A percentile compares a stretch with the other conserved stretches of the same genome.
Conservation (phyloP, 1,139 yeast genomes). For the Yamadazyma triangularis region DNA sequence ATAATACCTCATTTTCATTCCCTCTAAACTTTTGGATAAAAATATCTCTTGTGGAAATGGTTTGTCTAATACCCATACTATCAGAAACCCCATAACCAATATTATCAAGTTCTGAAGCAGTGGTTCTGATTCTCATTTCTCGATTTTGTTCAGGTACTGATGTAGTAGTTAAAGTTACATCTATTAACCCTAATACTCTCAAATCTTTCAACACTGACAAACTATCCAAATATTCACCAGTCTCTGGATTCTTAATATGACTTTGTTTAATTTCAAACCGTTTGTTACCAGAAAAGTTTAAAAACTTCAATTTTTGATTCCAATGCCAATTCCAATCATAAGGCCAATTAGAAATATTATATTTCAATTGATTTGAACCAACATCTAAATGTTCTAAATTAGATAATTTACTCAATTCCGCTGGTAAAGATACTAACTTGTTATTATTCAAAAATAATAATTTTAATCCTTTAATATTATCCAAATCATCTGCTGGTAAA, state of each 20-base stretch:
- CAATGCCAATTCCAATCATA: slow-evolving; percentile 98
- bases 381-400: slow-evolving; percentile 76
- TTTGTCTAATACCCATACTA: slow-evolving; percentile 64
- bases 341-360: slow-evolving; percentile 90
- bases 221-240: slow-evolving; percentile 62
- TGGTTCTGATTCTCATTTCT: slow-evolving; percentile 84
- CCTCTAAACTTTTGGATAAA: slow-evolving; percentile 89
- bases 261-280: slow-evolving; percentile 79
- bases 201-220: slow-evolving; percentile 69
- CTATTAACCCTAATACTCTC: slow-evolving; percentile 82
- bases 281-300: slow-evolving; percentile 90
- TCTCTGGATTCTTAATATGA: slow-evolving; percentile 44
- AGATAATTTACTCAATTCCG: slow-evolving; percentile 71
- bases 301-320: slow-evolving; percentile 69
- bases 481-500: slow-evolving; percentile 83
- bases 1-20: slow-evolving; percentile 61
- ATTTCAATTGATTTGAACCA: slow-evolving; percentile 85
- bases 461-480: slow-evolving; percentile 51
- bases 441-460: slow-evolving; percentile 76
- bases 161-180: slow-evolving; percentile 83
- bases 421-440: slow-evolving; percentile 81
- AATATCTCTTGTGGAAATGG: slow-evolving; percentile 74
- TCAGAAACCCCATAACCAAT: slow-evolving; percentile 93
- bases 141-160: slow-evolving; percentile 85
- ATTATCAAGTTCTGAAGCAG: slow-evolving; percentile 76